Percentiles rank a stretch among this genome's conserved stretches.
Evolutionary conservation across 225 moss, liverwort and hornwort genomes (phyloP).

Genomic region (Bryoerythrophyllum caledonicum): DNA sequence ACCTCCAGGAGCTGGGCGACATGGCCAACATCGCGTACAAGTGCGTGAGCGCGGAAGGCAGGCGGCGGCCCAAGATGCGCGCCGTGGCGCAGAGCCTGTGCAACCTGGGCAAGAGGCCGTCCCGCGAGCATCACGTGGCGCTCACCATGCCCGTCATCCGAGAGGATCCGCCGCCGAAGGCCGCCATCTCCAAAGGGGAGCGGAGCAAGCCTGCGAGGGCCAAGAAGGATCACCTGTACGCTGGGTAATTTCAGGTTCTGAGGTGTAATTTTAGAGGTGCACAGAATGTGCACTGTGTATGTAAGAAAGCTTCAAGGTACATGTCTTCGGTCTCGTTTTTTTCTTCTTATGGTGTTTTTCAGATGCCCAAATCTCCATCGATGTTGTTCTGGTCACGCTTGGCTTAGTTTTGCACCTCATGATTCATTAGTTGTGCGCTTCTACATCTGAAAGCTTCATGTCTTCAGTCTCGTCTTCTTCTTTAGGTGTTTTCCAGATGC

Average conservation of each 20-base stretch:
- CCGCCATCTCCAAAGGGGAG: constrained; percentile 9
- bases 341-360: no score
- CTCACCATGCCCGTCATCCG: constrained; percentile 39
- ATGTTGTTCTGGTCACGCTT: no score
- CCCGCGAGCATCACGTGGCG: constrained; percentile 12
- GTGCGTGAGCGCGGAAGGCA: constrained; percentile 55
- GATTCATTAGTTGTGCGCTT: no score
- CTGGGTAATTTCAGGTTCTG: background rate
- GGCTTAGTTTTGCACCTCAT: no score
- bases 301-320: background rate
- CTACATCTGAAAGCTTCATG: no score
- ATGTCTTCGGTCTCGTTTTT: background rate
- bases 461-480: no score
- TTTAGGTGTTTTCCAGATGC: no score
- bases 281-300: constrained; percentile 22
- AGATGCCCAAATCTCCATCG: no score
- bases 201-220: constrained; percentile 33
- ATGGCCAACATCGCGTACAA: constrained; percentile 95
- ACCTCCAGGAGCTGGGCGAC: constrained; percentile 78
- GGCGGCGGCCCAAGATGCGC: constrained; percentile 51
- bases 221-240: constrained; percentile 9
- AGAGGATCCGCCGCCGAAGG: constrained; percentile 27
- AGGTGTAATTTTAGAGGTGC: constrained; percentile 21
- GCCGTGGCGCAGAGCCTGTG: constrained; percentile 47
- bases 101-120: constrained; percentile 32